These are phyloP conservation scores for Wakefieldia striispora DNA, from an alignment of 768 basidiomycete genomes.

Conservation along the genomic window DNA sequence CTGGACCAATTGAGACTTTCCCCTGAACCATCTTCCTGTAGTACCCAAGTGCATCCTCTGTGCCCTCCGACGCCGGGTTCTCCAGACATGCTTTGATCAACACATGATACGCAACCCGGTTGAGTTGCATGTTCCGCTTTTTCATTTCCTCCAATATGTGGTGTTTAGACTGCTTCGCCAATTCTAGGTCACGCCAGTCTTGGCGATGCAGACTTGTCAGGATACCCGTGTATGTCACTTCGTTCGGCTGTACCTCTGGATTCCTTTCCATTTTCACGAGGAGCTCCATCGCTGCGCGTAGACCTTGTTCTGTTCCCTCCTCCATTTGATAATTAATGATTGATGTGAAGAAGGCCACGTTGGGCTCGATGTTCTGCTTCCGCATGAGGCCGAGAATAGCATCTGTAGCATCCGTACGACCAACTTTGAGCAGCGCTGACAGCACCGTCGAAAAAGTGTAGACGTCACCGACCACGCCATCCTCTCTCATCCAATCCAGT, in stretches of 20 bases:
- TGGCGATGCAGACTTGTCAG: constrained; percentile 70
- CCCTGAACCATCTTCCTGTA: constrained; percentile 58
- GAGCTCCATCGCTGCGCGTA: constrained; percentile 66
- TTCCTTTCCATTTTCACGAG: constrained; percentile 72
- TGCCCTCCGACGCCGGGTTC: constrained; percentile 46
- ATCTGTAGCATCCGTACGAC: constrained; percentile 62
- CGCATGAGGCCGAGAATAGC: constrained; percentile 72
- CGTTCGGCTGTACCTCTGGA: constrained; percentile 54
- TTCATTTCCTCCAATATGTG: constrained; percentile 61
- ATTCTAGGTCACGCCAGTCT: constrained; percentile 43
- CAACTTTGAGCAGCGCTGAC: constrained; percentile 67
- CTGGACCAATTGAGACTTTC: constrained; percentile 47
- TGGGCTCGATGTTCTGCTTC: constrained; percentile 69
- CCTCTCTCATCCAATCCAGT: constrained; percentile 55
- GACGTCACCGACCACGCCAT: constrained; percentile 66
- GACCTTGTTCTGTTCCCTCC: constrained; percentile 47
- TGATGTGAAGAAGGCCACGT: constrained; percentile 71
- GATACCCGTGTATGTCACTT: constrained; percentile 81
- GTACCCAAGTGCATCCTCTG: constrained; percentile 54
- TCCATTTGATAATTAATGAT: constrained; percentile 76
- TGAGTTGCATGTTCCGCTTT: constrained; percentile 49
- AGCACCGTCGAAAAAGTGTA: constrained; percentile 88
- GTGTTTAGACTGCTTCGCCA: constrained; percentile 45
- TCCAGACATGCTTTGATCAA: constrained; percentile 68
- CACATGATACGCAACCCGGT: constrained; percentile 71